phyloP scores from a whole-genome alignment of 805 yeast species.

The Hanseniaspora hatyaiensis region DNA sequence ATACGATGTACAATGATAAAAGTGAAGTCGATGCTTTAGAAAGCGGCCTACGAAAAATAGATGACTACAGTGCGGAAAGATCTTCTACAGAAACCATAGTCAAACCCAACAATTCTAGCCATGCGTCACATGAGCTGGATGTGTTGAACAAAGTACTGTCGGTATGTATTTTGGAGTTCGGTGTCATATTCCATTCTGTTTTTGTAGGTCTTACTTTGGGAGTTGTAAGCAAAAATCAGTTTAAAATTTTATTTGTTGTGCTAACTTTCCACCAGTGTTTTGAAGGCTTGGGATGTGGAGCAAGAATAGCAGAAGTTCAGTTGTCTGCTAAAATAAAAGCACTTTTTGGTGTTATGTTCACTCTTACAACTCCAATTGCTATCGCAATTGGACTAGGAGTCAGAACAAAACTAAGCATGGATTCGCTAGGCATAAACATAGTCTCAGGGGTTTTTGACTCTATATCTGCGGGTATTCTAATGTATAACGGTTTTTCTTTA shows the following conservation, averaged over 20 bases:
- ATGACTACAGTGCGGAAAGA: not conserved
- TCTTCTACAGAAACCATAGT: not conserved
- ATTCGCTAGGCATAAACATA: slow-evolving; percentile 46
- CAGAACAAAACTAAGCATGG: slow-evolving; percentile 48
- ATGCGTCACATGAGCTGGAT: slow-evolving; percentile 30
- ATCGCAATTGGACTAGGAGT: slow-evolving; percentile 72
- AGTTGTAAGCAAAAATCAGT: slow-evolving; percentile 59
- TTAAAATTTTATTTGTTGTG: slow-evolving; percentile 59
- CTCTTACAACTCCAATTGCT: slow-evolving; percentile 59
- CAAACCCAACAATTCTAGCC: not conserved
- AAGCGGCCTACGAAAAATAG: not conserved
- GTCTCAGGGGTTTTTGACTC: slow-evolving; percentile 66
- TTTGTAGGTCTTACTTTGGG: slow-evolving; percentile 71
- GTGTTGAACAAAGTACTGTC: slow-evolving; percentile 46
- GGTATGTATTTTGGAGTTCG: slow-evolving; percentile 59
- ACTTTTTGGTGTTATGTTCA: slow-evolving; percentile 40
- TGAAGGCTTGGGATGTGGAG: slow-evolving; percentile 78
- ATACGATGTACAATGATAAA: not conserved
- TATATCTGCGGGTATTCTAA: slow-evolving; percentile 63
- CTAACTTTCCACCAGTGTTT: slow-evolving; percentile 65
- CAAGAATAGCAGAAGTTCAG: slow-evolving; percentile 57
- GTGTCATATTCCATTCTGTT: slow-evolving; percentile 71
- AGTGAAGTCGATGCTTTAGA: not conserved
- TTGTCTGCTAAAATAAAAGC: slow-evolving; percentile 44
- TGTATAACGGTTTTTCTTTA: slow-evolving; percentile 66